phyloP scores from a whole-genome alignment of 2,329 filamentous ascomycete genomes.

The Cytospora chrysosperma region DNA sequence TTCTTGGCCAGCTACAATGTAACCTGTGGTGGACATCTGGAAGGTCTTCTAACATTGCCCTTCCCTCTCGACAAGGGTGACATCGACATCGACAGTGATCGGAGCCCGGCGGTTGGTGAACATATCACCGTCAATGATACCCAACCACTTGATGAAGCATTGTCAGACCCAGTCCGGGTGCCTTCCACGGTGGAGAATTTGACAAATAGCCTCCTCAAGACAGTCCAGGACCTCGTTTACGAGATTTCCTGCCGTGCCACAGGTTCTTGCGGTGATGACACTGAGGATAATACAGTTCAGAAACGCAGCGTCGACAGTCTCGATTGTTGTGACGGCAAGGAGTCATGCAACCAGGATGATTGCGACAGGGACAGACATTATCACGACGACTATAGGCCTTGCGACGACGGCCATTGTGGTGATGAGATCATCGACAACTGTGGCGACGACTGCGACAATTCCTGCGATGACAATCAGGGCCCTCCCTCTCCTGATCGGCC shows the following conservation, averaged over 20 bases:
- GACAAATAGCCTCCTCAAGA: no score
- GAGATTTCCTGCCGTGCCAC: no score
- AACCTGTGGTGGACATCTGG: conserved; percentile 5
- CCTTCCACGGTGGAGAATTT: no score
- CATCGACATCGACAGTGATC: no score
- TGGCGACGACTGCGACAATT: neutral
- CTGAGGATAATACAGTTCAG: neutral
- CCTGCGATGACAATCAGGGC: neutral
- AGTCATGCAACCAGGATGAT: neutral
- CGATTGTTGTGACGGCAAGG: neutral
- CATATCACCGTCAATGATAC: no score
- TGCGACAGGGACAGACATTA: neutral
- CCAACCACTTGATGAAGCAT: no score
- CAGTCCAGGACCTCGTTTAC: no score
- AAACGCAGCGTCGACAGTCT: conserved; percentile 1
- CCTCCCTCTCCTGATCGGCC: neutral
- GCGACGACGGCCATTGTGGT: neutral
- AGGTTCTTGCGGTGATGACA: no score
- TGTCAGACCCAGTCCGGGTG: no score
- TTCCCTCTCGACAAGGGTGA: neutral
- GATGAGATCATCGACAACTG: neutral
- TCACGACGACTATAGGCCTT: neutral
- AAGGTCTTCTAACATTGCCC: conserved; percentile 2
- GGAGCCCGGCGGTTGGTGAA: no score
- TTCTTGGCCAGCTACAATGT: neutral